Conservation (phyloP, 2,329 filamentous ascomycete species). For the Gnomoniopsis smithogilvyi region DNA sequence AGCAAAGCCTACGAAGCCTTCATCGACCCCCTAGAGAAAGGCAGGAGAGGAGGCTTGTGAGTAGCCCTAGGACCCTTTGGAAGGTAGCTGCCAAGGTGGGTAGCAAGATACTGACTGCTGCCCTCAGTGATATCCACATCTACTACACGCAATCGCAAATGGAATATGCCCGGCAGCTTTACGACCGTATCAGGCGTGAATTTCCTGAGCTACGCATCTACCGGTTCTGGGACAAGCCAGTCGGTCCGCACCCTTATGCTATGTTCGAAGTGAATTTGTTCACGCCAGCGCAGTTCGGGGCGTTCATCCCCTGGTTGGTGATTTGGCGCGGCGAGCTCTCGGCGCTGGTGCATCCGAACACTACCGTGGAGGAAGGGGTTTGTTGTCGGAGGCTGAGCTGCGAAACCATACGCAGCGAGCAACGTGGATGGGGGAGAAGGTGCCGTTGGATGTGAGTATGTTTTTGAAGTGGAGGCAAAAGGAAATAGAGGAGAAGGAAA, state of each 20-base stretch:
- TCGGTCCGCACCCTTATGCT: constrained; percentile 78
- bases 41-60: constrained; percentile 67
- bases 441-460: constrained; percentile 55
- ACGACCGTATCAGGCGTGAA: constrained; percentile 75
- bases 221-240: constrained; percentile 68
- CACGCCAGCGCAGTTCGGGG: constrained; percentile 82
- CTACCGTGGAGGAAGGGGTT: constrained; percentile 41
- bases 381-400: constrained; percentile 31
- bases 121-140: constrained; percentile 70
- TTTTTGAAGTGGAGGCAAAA: constrained; percentile 29
- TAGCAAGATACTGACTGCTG: neutral
- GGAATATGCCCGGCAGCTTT: constrained; percentile 68
- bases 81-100: neutral
- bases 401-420: constrained; percentile 65
- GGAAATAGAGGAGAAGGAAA: constrained; percentile 5
- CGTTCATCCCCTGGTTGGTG: constrained; percentile 81
- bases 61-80: neutral
- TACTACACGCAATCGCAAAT: constrained; percentile 72
- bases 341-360: constrained; percentile 80
- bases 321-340: constrained; percentile 79
- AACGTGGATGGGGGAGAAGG: constrained; percentile 69
- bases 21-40: constrained; percentile 63
- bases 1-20: constrained; percentile 73
- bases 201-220: constrained; percentile 88
- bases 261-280: constrained; percentile 95